Base-by-base conservation (phyloP, 805 yeast species). In the Ogataea chonburiensis region DNA sequence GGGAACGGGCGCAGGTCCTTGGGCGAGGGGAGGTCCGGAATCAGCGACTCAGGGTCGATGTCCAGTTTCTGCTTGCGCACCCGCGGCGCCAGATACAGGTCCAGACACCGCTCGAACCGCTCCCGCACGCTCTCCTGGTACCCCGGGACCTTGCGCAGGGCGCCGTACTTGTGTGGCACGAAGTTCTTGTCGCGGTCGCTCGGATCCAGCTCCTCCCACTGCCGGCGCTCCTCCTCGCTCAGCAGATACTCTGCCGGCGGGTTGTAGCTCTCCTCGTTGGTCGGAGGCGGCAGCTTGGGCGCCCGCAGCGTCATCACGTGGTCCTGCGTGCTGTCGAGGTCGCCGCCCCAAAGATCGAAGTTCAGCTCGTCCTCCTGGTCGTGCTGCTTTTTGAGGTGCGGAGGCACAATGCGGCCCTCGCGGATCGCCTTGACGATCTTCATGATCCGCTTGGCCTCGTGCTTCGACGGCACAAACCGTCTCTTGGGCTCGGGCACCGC, bases 401-500 rank as follows among this genome's bases (percentile, higher is more conserved):
- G 86, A 18, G 94, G 87, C 33, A 88, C 71, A 46, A 93, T 86
- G 59, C 94, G 76, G 20, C 99, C 99, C 55, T 91, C 96, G 64
- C 98, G 79, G 43, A 93, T 93, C 24, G 98, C 98, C 48, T 79
- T 75, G 17, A 93, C 99, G 44, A 93, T 81, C 70, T 93, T 93
- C 97, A 91, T 89, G 32, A 93, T 80, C 61, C 94, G 74, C 67
- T 87, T 86, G 22, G 97, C 97, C 69, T 93, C 99, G 60, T 88
- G 91, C 60, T 88, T 88, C 9, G 98, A 91, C 16, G 98, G 98
- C 43, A 87, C 85, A 54, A 93, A 93, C 60, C 99, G 77, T 60
- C 98, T 77, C 67, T 93, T 93, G 38, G 99, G 98, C 67, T 93
- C 99, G 8, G 97, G 98, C 11, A 78, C 81, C 1, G 96, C 96